phyloP scores from a whole-genome alignment of 2,329 filamentous ascomycete species.

The Simplicillium aogashimaense region DNA sequence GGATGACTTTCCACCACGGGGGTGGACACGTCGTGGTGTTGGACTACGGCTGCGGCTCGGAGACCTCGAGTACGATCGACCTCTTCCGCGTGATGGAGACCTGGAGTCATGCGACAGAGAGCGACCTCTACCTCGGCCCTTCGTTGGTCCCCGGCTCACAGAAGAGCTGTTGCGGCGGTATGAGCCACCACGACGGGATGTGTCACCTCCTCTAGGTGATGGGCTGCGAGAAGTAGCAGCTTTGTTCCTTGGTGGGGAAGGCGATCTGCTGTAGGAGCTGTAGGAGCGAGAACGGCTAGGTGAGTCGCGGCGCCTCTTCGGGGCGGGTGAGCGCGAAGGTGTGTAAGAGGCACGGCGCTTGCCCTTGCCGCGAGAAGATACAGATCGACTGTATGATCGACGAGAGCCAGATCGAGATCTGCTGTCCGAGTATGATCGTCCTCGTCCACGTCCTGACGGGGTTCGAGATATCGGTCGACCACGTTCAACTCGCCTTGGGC shows the following conservation, averaged over 20 bases:
- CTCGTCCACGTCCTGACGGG: conserved; percentile 13
- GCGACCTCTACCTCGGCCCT: no score
- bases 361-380: conserved; percentile 1
- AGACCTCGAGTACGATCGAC: conserved; percentile 11
- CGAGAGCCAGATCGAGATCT: conserved; percentile 17
- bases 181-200: conserved; percentile 4
- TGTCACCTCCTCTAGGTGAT: conserved; percentile 10
- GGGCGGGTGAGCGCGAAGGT: no score
- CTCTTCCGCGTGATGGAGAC: conserved; percentile 15
- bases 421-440: conserved; percentile 17
- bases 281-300: conserved; percentile 5
- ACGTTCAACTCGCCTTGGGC: conserved; percentile 13
- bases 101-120: conserved; percentile 9
- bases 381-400: background rate
- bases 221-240: conserved; percentile 11
- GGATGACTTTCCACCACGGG: conserved; percentile 1
- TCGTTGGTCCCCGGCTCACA: conserved; percentile 10
- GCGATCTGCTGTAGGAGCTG: conserved; percentile 12
- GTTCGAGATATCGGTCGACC: conserved; percentile 19
- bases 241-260: conserved; percentile 6
- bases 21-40: conserved; percentile 4
- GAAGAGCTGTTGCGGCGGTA: conserved; percentile 23
- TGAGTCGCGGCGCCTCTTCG: no score
- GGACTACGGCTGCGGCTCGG: conserved; percentile 7
- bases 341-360: conserved; percentile 1